A percentile compares a stretch with the other conserved stretches of the same genome.
These are phyloP conservation scores for Eucalyptus regnans DNA, from an alignment of 345 rosid species.

Conservation along the genomic window DNA sequence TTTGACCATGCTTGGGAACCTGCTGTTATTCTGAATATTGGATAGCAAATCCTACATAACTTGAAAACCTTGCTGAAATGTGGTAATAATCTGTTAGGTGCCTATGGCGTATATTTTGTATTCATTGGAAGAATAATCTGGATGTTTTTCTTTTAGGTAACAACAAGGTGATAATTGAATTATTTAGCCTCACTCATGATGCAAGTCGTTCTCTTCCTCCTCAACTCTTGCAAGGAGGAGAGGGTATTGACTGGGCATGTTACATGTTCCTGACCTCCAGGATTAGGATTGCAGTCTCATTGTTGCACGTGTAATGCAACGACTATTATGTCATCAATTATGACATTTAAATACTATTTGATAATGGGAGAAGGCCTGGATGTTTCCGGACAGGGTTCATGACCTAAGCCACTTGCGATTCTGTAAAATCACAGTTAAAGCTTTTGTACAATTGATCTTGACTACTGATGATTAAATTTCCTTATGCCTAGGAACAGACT, in stretches of 20 bases:
- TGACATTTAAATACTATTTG: background rate
- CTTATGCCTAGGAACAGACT: background rate
- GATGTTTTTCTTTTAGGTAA: background rate
- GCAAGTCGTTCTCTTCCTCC: background rate
- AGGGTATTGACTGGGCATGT: background rate
- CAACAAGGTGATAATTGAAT: background rate
- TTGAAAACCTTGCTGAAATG: background rate
- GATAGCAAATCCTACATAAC: background rate
- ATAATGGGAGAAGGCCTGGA: background rate
- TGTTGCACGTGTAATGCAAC: background rate
- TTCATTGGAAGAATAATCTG: background rate
- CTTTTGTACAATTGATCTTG: background rate
- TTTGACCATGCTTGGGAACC: background rate
- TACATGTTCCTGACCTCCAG: background rate
- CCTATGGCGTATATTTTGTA: background rate
- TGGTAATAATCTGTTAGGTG: background rate
- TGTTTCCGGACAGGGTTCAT: background rate
- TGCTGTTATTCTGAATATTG: background rate
- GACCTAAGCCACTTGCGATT: background rate
- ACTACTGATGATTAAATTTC: background rate
- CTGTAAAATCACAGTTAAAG: background rate
- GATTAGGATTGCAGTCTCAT: background rate
- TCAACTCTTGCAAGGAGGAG: background rate
- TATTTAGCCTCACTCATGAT: background rate
- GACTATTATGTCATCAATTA: background rate